phyloP scores from a whole-genome alignment of 768 basidiomycete species.

The Sporobolomyces phaffii region DNA sequence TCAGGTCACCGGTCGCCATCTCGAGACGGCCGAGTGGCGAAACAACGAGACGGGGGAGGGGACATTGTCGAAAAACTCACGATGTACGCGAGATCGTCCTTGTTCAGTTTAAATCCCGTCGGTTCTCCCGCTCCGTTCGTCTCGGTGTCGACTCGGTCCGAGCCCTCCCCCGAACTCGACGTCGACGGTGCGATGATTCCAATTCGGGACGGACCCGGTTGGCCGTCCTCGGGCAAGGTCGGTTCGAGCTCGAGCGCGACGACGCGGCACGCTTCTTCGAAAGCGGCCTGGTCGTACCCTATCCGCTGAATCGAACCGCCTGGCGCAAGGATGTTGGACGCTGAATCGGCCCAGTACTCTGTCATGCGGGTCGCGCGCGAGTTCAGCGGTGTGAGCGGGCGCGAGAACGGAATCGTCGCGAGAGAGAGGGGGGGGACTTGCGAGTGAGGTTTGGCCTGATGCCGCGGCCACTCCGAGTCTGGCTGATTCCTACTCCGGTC shows the following conservation, averaged over 20 bases:
- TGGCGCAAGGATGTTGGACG: conserved; percentile 6
- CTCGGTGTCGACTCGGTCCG: not conserved
- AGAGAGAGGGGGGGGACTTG: not conserved
- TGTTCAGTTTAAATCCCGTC: conserved; percentile 25
- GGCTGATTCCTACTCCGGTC: not conserved
- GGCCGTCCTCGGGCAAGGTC: not conserved
- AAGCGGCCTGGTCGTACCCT: conserved; percentile 26
- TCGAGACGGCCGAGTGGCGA: too few species aligned
- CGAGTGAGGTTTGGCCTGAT: conserved; percentile 15
- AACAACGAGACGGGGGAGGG: too few species aligned
- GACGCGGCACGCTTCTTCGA: conserved; percentile 17
- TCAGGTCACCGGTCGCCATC: too few species aligned
- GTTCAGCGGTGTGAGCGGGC: too few species aligned
- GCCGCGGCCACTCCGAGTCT: conserved; percentile 14
- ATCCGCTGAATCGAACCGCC: conserved; percentile 31
- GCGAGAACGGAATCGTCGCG: not conserved
- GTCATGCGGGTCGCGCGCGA: not conserved
- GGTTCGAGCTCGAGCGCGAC: conserved; percentile 11
- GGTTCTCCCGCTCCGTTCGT: too few species aligned
- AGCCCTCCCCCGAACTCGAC: too few species aligned
- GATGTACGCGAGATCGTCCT: conserved; percentile 13
- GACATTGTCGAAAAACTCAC: too few species aligned
- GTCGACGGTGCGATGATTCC: not conserved
- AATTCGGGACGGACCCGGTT: not conserved
- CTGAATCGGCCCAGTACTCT: conserved; percentile 33